A percentile compares a stretch with the other conserved stretches of the same genome.
Conservation (phyloP, 495 filamentous ascomycete genomes). For the Penicillium crystallinum region DNA sequence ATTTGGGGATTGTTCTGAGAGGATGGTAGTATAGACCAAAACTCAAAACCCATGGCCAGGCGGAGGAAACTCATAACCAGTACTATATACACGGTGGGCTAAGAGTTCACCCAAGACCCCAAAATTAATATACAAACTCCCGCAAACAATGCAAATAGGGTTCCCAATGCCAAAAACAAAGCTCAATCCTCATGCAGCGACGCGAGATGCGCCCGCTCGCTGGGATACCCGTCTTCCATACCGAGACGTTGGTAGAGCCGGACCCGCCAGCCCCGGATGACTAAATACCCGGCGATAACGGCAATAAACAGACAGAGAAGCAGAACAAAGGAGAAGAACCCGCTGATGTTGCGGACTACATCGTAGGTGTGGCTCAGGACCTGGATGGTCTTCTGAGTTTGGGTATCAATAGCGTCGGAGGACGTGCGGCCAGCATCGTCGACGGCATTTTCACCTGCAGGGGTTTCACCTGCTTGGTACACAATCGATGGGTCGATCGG, state of each 20-base stretch:
- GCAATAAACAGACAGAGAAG: constrained; percentile 18
- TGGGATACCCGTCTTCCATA: constrained; percentile 9
- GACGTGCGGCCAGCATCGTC: neutral
- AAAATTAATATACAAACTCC: constrained; percentile 3
- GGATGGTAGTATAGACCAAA: neutral
- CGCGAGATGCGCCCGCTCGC: constrained; percentile 13
- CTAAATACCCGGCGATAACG: constrained; percentile 18
- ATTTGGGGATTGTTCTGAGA: neutral
- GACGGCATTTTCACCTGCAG: neutral
- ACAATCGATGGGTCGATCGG: constrained; percentile 17
- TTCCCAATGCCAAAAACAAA: neutral
- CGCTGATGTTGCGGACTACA: constrained; percentile 19
- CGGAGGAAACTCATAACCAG: neutral
- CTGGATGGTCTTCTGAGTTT: constrained; percentile 18
- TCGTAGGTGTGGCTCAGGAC: constrained; percentile 15
- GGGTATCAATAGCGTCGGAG: constrained; percentile 11
- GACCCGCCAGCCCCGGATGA: constrained; percentile 28
- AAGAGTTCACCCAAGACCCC: neutral
- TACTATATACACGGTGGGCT: constrained; percentile 5
- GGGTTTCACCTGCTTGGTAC: neutral
- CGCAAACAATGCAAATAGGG: constrained; percentile 1
- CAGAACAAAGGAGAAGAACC: constrained; percentile 18
- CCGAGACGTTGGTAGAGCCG: constrained; percentile 20
- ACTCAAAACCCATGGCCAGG: neutral
- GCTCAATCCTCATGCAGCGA: constrained; percentile 4